Percentiles rank a stretch among this genome's conserved stretches.
phyloP scores from a whole-genome alignment of 2,329 filamentous ascomycete species.

The Didymellaceae sp. region DNA sequence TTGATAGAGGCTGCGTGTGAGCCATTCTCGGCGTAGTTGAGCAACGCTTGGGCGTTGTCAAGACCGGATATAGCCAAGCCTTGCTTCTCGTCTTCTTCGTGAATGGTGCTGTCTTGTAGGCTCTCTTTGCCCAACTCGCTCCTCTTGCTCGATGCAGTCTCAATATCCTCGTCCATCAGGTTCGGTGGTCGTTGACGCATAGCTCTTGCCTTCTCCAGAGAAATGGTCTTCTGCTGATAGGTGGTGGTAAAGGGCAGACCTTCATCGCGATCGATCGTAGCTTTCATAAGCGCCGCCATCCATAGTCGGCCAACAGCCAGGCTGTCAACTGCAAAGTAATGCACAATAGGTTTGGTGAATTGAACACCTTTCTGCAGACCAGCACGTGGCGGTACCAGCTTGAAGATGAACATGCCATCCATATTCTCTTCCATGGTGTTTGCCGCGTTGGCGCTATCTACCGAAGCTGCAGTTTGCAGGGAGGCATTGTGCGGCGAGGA shows the following conservation, averaged over 20 bases:
- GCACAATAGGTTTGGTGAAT: conserved; percentile 95
- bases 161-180: conserved; percentile 68
- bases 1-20: conserved; percentile 13
- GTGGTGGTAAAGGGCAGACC: conserved; percentile 82
- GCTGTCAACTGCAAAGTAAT: conserved; percentile 96
- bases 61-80: conserved; percentile 48
- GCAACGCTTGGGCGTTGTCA: conserved; percentile 44
- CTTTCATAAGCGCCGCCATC: conserved; percentile 99
- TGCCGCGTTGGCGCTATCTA: conserved; percentile 43
- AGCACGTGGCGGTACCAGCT: conserved; percentile 87
- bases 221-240: conserved; percentile 97
- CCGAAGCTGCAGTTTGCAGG: conserved; percentile 49
- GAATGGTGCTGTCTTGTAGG: conserved; percentile 44
- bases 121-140: conserved; percentile 46
- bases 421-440: conserved; percentile 54
- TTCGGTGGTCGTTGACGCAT: conserved; percentile 91
- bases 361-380: conserved; percentile 90
- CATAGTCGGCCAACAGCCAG: conserved; percentile 86
- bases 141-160: conserved; percentile 34
- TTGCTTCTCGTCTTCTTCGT: conserved; percentile 47
- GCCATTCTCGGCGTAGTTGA: conserved; percentile 41
- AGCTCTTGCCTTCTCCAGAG: conserved; percentile 82
- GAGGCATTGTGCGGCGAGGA: conserved; percentile 58
- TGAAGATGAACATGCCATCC: conserved; percentile 90
- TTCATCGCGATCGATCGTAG: conserved; percentile 91